Evolutionary conservation across 768 basidiomycete species (phyloP), one percentile per base, ranked within the genome.

Genomic region (Thelephora aurantiotincta): DNA sequence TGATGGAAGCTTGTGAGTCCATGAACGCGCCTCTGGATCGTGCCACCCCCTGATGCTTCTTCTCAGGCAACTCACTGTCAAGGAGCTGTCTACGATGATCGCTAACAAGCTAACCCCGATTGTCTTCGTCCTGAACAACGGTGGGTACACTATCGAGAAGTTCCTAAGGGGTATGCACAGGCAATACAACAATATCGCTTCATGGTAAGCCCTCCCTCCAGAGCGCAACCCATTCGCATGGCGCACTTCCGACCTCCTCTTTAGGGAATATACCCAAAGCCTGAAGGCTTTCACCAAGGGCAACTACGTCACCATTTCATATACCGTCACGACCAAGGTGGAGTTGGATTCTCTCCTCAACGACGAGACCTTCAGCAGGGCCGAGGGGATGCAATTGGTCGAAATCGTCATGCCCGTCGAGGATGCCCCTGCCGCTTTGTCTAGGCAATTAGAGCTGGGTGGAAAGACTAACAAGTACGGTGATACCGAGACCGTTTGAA

Each of bases 91-190:
- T 3, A 81, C 84, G 0, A 93, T 94, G 83, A 73, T 92, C 42
- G 73, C 71, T 36, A 63, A 73, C 47, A 75, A 71, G 6, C 60
- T 93, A 30, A 80, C 72, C 52, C 92, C 94, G 3, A 87, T 91
- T 61, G 70, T 92, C 30, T 92, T 92, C 61, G 68, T 89, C 16
- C 62, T 89, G 43, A 88, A 88, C 61, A 89, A 88, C 60, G 69
- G 66, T 14, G 83, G 87, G 0, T 94, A 94, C 64, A 85, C 85
- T n/a, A 90, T 98, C 46, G 93, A 98, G 66, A 74, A 83, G 14
- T 73, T 70, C 52, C 68, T 85, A 37, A 84, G 90, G 51, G 82
- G 82, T n/a, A 71, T 68, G 62, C 56, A 71, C 18, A 67, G 83
- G 48, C 75, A 79, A 59, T 93, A 94, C 64, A 94, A 94, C 60